A percentile compares a stretch with the other conserved stretches of the same genome.
Evolutionary conservation across 2,329 filamentous ascomycete genomes (phyloP).

Genomic region (Paraphaeosphaeria sporulosa): DNA sequence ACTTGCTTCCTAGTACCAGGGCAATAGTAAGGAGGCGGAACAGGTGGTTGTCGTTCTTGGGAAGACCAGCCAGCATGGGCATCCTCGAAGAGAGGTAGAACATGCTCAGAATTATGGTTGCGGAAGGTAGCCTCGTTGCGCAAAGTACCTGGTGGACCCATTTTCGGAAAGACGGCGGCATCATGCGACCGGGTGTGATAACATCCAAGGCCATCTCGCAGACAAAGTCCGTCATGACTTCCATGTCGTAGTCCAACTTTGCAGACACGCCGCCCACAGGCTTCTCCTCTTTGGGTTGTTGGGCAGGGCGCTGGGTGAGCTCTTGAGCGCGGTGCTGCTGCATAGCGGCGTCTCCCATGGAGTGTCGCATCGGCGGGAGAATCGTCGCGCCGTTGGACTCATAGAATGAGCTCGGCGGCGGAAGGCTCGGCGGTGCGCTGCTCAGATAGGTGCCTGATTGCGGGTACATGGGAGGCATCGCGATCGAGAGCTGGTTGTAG

Average conservation of each 20-base stretch:
- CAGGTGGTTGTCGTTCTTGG: constrained; percentile 70
- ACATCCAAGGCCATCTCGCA: constrained; percentile 84
- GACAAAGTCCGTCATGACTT: constrained; percentile 94
- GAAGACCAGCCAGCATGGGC: constrained; percentile 69
- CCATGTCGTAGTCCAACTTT: constrained; percentile 96
- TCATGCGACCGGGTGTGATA: constrained; percentile 67
- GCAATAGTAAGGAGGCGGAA: constrained; percentile 89
- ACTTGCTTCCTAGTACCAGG: constrained; percentile 90
- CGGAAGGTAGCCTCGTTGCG: constrained; percentile 87
- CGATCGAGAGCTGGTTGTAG: constrained; percentile 54
- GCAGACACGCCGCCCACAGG: constrained; percentile 87
- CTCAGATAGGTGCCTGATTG: constrained; percentile 50
- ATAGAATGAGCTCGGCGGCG: constrained; percentile 51
- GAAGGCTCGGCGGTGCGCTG: constrained; percentile 46
- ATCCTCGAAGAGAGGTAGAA: constrained; percentile 87
- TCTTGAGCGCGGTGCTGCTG: constrained; percentile 53
- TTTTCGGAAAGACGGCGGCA: constrained; percentile 82
- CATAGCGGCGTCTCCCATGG: constrained; percentile 45
- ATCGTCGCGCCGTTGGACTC: constrained; percentile 55
- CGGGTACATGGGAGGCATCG: constrained; percentile 50
- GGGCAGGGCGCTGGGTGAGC: constrained; percentile 48
- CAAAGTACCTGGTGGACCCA: constrained; percentile 91
- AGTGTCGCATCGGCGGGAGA: constrained; percentile 56
- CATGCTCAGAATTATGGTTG: constrained; percentile 88
- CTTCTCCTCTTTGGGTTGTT: constrained; percentile 67